Evolutionary conservation across 768 basidiomycete genomes (phyloP), one percentile per base, ranked within the genome.

Genomic region (Auricularia sp.): DNA sequence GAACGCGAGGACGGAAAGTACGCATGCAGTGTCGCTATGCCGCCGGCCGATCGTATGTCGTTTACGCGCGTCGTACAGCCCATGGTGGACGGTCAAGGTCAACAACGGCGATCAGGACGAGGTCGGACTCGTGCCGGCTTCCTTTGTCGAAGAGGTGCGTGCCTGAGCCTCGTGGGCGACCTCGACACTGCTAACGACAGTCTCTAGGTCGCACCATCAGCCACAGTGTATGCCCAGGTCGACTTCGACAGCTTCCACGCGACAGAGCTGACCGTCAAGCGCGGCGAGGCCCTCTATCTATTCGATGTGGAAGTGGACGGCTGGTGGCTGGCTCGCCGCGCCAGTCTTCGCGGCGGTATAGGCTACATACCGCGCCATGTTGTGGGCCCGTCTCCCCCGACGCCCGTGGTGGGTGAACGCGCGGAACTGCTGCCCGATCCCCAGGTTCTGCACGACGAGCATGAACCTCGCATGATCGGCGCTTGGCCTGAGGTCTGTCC

Each of bases 351-450:
- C 29, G 84, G 83, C 47, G 85, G 80, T 69, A 89, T 92, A 39
- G 97, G 97, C 0, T 93, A 92, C 73, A 88, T 98, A 14, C 97
- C 97, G 0, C 90, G 85, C 18, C 94, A 89, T 73, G 98, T 98
- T 73, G 86, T 98, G 39, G 39, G 39, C 39, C 39, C 39, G 39
- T 42, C 39, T 14, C 39, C 39, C 13, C 39, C 39, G 7, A 42
- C 39, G 39, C 39, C 39, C 2, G 39, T 42, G 1, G 1, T 29
- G 1, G 29, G 29, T 29, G 29, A 29, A 29, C 29, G 29, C 39
- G 39, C 39, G 5, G 39, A 14, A 14, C 29, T 29, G 29, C 29
- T 29, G 29, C 29, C 29, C 29, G 29, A 29, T 1, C 29, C 29
- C 29, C 29, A 29, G 29, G 1, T 29, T 7, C 39, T 14, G 13